Base-by-base conservation (phyloP, 2,329 filamentous ascomycete genomes). In the Penicillium sp. region DNA sequence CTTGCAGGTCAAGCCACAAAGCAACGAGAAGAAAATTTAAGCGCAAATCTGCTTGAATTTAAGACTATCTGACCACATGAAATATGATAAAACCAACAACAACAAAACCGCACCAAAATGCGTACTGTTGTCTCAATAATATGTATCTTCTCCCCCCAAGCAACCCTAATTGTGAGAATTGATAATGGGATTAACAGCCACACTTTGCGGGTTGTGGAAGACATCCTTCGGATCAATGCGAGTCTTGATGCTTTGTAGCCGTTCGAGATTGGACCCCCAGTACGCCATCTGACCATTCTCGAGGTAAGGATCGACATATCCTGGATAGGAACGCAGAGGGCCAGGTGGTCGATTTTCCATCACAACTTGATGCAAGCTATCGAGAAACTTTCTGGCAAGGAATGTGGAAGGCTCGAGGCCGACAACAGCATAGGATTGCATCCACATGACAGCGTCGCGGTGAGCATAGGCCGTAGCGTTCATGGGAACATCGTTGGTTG, bases 381-480 rank as follows among this genome's bases (percentile, higher is more conserved):
- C 70, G 38, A 86, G 65, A 51, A 86, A 86, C 1, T 70, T 61
- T 52, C 73, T 77, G 2, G 80, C n/a, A 73, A 58, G 1, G 73
- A 75, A 15, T 86, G 59, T 1, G 6, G 47, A 47, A 21, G 60
- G 64, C 1, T 70, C 70, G 0, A 76, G 71, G 0, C 83, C 61
- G 18, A 80, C 81, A 42, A 87, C 64, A 9, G 77, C 82, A 63
- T 87, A 87, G 0, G 80, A 82, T 64, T 88, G 83, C 65, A 85
- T 80, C 72, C 85, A 86, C 70, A 87, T 80, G 39, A 86, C 62
- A 59, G 83, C 83, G 73, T 88, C 82, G 45, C 86, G 80, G 63
- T 88, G 85, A 1, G 81, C 79, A 63, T 86, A 88, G 8, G 84
- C 80, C 0, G 85, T 86, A 10, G 79, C 80, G 60, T 85, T 76